Conservation (phyloP, 2,329 filamentous ascomycete genomes). For the Phyllosticta citrichinensis region DNA sequence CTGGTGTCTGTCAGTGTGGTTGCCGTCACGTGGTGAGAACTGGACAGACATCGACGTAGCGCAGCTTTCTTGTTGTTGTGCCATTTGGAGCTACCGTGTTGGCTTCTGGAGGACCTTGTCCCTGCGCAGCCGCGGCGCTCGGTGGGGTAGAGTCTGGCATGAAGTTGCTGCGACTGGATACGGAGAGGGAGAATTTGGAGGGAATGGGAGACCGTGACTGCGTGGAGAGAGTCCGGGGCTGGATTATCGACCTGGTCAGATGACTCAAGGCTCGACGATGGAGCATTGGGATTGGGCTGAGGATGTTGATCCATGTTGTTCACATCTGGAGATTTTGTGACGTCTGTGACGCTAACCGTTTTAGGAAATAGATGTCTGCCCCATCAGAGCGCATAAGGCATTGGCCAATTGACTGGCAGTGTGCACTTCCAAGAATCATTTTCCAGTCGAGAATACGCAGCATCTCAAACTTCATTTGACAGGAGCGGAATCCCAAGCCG, state of each 20-base stretch:
- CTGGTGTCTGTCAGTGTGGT: slow-evolving; percentile 25
- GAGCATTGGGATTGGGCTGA: background rate
- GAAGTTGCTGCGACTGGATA: background rate
- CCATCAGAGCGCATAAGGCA: too few species aligned
- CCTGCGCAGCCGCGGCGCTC: background rate
- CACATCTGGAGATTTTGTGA: background rate
- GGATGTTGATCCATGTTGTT: background rate
- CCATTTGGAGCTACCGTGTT: background rate
- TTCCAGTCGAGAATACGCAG: too few species aligned
- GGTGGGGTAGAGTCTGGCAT: background rate
- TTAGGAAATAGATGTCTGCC: background rate
- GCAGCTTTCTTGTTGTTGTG: background rate
- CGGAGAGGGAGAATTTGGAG: background rate
- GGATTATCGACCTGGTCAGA: background rate
- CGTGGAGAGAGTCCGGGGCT: background rate
- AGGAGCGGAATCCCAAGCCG: background rate
- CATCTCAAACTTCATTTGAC: too few species aligned
- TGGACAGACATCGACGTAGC: slow-evolving; percentile 3
- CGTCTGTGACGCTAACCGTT: slow-evolving; percentile 4
- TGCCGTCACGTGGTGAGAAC: background rate
- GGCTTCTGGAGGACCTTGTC: background rate
- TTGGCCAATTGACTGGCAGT: too few species aligned
- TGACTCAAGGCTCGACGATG: background rate
- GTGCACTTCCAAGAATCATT: too few species aligned
- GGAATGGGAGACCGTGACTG: background rate